A percentile compares a stretch with the other conserved stretches of the same genome.
These are phyloP conservation scores for Glaciozyma martinii DNA, from an alignment of 768 basidiomycete species.

Conservation along the genomic window DNA sequence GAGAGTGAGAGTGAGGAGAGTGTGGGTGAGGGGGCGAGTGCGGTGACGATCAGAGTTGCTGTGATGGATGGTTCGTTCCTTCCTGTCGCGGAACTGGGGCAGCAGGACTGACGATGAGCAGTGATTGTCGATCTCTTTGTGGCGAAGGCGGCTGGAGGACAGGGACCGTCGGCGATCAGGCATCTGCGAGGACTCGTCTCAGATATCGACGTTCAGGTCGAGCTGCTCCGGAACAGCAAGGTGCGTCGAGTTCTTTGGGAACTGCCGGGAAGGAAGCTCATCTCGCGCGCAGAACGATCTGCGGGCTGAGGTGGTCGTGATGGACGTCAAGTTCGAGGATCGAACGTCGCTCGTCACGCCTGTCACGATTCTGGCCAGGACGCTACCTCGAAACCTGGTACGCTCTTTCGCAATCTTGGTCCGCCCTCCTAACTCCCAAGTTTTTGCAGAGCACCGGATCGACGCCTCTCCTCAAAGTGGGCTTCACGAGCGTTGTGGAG, in stretches of 20 bases:
- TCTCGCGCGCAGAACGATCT: conserved; percentile 45
- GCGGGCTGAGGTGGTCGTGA: conserved; percentile 58
- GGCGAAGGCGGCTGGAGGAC: conserved; percentile 40
- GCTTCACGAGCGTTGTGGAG: conserved; percentile 8
- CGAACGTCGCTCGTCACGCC: conserved; percentile 44
- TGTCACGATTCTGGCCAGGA: conserved; percentile 48
- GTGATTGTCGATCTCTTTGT: conserved; percentile 46
- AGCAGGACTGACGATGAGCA: conserved; percentile 43
- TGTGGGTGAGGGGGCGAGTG: not conserved
- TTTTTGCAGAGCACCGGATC: conserved; percentile 35
- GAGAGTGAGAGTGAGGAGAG: conserved; percentile 9
- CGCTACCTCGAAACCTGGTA: conserved; percentile 55
- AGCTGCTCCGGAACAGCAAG: conserved; percentile 63
- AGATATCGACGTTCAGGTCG: conserved; percentile 56
- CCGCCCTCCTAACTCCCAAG: not conserved
- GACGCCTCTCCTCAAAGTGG: conserved; percentile 49
- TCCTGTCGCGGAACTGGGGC: too few relatives aligned
- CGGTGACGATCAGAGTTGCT: conserved; percentile 32
- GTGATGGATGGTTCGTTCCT: conserved; percentile 12
- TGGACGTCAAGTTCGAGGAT: conserved; percentile 52
- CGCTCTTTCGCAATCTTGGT: conserved; percentile 33
- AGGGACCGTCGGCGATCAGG: conserved; percentile 7
- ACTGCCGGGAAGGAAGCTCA: conserved; percentile 3
- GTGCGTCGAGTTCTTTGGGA: conserved; percentile 40
- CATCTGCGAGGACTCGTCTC: conserved; percentile 53